These are phyloP conservation scores for Leucosporidium scottii DNA, from an alignment of 768 basidiomycete species.

Conservation along the genomic window DNA sequence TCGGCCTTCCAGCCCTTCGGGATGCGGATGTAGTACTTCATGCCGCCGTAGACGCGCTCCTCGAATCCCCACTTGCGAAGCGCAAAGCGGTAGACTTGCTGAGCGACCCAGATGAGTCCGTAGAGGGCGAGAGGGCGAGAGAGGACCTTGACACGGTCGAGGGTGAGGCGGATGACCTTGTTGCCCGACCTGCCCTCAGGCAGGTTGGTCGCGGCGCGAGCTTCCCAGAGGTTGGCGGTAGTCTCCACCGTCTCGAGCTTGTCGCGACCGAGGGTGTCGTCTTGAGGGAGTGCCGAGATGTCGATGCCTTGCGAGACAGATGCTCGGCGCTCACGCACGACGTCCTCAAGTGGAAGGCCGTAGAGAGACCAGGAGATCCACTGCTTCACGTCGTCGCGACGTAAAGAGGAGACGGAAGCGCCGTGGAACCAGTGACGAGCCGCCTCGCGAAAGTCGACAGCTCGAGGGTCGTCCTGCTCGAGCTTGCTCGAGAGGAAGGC, in stretches of 20 bases:
- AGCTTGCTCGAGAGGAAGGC: not conserved
- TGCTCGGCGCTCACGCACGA: slow-evolving; percentile 10
- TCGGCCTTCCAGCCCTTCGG: slow-evolving; percentile 56
- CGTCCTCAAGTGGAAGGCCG: slow-evolving; percentile 12
- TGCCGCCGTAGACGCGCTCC: slow-evolving; percentile 15
- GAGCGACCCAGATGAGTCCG: slow-evolving; percentile 21
- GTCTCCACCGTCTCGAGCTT: slow-evolving; percentile 3
- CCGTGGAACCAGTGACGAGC: slow-evolving; percentile 19
- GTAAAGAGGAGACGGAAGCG: not conserved
- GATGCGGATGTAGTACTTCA: slow-evolving; percentile 59
- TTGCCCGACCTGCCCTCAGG: slow-evolving; percentile 28
- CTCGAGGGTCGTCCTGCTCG: slow-evolving; percentile 18
- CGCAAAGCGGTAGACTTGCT: not conserved
- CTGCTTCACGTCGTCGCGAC: slow-evolving; percentile 14
- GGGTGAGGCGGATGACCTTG: slow-evolving; percentile 58
- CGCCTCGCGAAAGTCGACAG: slow-evolving; percentile 22
- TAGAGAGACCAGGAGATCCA: slow-evolving; percentile 31
- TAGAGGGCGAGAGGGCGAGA: slow-evolving; percentile 59
- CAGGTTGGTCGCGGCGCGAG: slow-evolving; percentile 14
- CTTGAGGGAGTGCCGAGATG: not conserved
- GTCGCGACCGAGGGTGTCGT: slow-evolving; percentile 5
- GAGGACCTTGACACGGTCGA: slow-evolving; percentile 64
- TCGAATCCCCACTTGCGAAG: slow-evolving; percentile 15
- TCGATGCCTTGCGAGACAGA: not conserved
- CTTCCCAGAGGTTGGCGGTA: slow-evolving; percentile 19